Percentiles rank a stretch among this genome's conserved stretches.
Conservation (phyloP, 2,329 filamentous ascomycete species). For the Plenodomus biglobosus region DNA sequence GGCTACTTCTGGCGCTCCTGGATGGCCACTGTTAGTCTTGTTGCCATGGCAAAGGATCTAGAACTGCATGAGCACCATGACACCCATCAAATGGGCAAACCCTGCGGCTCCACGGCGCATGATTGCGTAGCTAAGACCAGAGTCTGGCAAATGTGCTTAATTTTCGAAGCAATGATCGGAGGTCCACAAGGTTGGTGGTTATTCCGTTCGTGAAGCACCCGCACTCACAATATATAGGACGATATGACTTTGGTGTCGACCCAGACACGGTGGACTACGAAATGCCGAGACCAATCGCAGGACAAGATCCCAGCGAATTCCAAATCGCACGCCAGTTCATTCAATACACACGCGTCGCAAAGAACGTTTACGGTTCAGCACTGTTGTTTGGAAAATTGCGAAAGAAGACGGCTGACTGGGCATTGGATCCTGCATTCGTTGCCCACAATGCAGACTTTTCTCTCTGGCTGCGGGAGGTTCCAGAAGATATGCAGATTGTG, state of each 20-base stretch:
- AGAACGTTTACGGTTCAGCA: constrained; percentile 77
- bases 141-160: constrained; percentile 85
- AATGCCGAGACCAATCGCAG: constrained; percentile 63
- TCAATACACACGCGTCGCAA: constrained; percentile 75
- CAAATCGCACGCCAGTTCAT: constrained; percentile 80
- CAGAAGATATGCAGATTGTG: constrained; percentile 72
- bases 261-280: constrained; percentile 75
- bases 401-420: constrained; percentile 80
- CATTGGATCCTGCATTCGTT: constrained; percentile 78
- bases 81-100: constrained; percentile 70
- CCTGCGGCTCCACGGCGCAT: constrained; percentile 67
- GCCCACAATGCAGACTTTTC: constrained; percentile 76
- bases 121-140: constrained; percentile 85
- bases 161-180: constrained; percentile 89
- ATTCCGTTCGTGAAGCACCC: neutral
- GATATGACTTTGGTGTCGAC: constrained; percentile 75
- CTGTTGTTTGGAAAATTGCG: constrained; percentile 72
- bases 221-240: constrained; percentile 48
- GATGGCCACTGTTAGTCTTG: constrained; percentile 91
- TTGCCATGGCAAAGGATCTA: constrained; percentile 90
- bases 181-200: constrained; percentile 75
- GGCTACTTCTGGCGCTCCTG: constrained; percentile 97
- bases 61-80: constrained; percentile 85
- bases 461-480: constrained; percentile 74
- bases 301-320: constrained; percentile 73